A percentile compares a stretch with the other conserved stretches of the same genome.
phyloP scores from a whole-genome alignment of 1,284 basidiomycete species.

The Coriolopsis trogii region DNA sequence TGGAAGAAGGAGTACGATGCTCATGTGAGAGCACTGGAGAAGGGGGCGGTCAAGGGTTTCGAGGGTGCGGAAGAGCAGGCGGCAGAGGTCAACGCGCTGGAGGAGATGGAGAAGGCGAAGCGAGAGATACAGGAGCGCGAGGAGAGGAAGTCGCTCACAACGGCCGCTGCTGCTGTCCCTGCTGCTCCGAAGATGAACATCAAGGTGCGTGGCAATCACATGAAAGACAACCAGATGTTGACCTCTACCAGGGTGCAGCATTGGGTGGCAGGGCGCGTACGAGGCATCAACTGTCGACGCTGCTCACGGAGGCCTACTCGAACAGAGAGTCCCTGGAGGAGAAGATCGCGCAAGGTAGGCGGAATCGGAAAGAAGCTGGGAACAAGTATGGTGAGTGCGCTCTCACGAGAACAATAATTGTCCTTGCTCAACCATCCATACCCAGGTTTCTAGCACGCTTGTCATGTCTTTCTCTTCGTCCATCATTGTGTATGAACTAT shows the following conservation, averaged over 20 bases:
- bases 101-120: constrained; percentile 76
- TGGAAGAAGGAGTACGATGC: constrained; percentile 73
- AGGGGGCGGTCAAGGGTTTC: constrained; percentile 65
- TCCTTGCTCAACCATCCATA: background rate
- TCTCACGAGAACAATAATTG: background rate
- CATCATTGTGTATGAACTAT: constrained; percentile 1
- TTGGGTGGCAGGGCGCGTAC: constrained; percentile 67
- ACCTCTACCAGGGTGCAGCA: constrained; percentile 60
- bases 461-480: too few relatives aligned
- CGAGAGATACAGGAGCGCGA: constrained; percentile 70
- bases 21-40: constrained; percentile 71
- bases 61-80: constrained; percentile 60
- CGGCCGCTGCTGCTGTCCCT: constrained; percentile 52
- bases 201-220: constrained; percentile 46
- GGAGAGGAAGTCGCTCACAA: constrained; percentile 71
- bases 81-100: constrained; percentile 66
- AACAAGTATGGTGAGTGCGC: constrained; percentile 77
- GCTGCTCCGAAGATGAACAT: constrained; percentile 76
- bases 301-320: constrained; percentile 76
- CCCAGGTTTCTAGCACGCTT: too few relatives aligned
- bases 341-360: constrained; percentile 74
- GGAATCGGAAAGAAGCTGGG: constrained; percentile 83
- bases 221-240: constrained; percentile 2
- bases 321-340: constrained; percentile 81
- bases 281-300: constrained; percentile 74